These are phyloP conservation scores for Pythium dissimile DNA, from an alignment of 352 stramenopile genomes.

Conservation along the genomic window DNA sequence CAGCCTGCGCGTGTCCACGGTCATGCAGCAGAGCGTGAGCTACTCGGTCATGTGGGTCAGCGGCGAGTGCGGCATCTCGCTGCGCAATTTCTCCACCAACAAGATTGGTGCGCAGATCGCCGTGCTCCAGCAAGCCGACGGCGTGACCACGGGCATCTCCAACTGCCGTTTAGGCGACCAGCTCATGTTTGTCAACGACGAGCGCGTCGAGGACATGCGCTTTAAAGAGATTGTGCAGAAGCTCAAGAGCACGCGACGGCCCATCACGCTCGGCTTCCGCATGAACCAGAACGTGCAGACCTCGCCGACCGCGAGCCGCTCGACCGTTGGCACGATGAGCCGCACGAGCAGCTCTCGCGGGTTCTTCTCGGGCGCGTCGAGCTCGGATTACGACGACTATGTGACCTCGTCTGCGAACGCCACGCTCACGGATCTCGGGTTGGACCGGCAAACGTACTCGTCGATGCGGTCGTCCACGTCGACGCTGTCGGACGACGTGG, in stretches of 20 bases:
- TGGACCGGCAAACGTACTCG: slow-evolving; percentile 37
- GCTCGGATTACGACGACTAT: slow-evolving; percentile 8
- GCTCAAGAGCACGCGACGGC: slow-evolving; percentile 62
- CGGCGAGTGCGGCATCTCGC: slow-evolving; percentile 79
- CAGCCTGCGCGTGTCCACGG: slow-evolving; percentile 12
- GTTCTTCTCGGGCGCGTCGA: slow-evolving; percentile 14
- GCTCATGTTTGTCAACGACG: slow-evolving; percentile 71
- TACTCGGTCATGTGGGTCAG: slow-evolving; percentile 83
- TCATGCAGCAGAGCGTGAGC: slow-evolving; percentile 20
- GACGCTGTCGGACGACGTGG: slow-evolving; percentile 75
- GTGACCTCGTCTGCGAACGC: slow-evolving; percentile 7
- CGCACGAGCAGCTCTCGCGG: slow-evolving; percentile 16
- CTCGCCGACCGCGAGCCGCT: slow-evolving; percentile 32
- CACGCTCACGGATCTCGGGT: slow-evolving; percentile 2
- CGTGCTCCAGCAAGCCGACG: slow-evolving; percentile 71
- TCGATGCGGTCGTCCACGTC: slow-evolving; percentile 51
- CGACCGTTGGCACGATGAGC: slow-evolving; percentile 6
- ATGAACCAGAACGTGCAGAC: slow-evolving; percentile 68
- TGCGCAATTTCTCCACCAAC: slow-evolving; percentile 76
- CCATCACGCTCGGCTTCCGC: slow-evolving; percentile 67
- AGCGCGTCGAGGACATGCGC: slow-evolving; percentile 46
- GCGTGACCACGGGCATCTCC: slow-evolving; percentile 72
- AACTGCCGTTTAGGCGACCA: slow-evolving; percentile 75
- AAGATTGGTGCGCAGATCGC: slow-evolving; percentile 80
- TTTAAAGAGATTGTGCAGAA: slow-evolving; percentile 81